Percentiles rank a stretch among this genome's conserved stretches.
Evolutionary conservation across 2,329 filamentous ascomycete species (phyloP).

Genomic region (Metarhizium humberi): DNA sequence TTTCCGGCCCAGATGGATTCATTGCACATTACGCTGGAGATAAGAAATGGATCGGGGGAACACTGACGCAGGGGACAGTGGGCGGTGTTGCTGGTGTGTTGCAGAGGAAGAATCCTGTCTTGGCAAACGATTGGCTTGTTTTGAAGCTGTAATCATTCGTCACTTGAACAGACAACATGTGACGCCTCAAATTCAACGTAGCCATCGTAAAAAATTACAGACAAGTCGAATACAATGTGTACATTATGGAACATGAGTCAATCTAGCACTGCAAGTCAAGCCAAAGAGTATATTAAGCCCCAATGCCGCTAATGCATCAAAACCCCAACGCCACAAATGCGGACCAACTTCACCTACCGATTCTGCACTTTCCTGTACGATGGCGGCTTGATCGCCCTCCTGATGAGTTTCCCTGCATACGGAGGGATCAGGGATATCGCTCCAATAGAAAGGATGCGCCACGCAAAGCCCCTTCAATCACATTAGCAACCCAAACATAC

Average conservation of each 20-base stretch:
- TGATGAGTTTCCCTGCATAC: slow-evolving; percentile 77
- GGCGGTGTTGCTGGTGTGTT: slow-evolving; percentile 58
- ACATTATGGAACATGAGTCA: neutral
- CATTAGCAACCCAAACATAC: slow-evolving; percentile 10
- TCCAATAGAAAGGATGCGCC: slow-evolving; percentile 74
- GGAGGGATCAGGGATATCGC: slow-evolving; percentile 78
- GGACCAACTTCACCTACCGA: slow-evolving; percentile 30
- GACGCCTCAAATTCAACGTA: neutral
- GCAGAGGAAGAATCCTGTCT: slow-evolving; percentile 31
- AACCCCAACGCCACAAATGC: neutral
- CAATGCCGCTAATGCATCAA: slow-evolving; percentile 7
- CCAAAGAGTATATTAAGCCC: neutral
- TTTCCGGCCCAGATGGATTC: slow-evolving; percentile 90
- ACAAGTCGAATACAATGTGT: neutral
- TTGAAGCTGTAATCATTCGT: slow-evolving; percentile 35
- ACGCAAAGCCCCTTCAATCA: slow-evolving; percentile 64
- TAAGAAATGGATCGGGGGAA: slow-evolving; percentile 65
- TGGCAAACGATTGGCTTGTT: slow-evolving; percentile 38
- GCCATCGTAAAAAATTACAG: neutral
- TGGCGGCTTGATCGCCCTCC: slow-evolving; percentile 78
- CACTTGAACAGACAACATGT: too few species aligned
- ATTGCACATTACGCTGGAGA: slow-evolving; percentile 68
- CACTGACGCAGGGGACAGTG: slow-evolving; percentile 66
- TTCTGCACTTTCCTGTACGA: slow-evolving; percentile 90
- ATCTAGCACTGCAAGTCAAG: neutral